Conservation (phyloP, 2,329 filamentous ascomycete species). For the Parastagonospora nodorum region DNA sequence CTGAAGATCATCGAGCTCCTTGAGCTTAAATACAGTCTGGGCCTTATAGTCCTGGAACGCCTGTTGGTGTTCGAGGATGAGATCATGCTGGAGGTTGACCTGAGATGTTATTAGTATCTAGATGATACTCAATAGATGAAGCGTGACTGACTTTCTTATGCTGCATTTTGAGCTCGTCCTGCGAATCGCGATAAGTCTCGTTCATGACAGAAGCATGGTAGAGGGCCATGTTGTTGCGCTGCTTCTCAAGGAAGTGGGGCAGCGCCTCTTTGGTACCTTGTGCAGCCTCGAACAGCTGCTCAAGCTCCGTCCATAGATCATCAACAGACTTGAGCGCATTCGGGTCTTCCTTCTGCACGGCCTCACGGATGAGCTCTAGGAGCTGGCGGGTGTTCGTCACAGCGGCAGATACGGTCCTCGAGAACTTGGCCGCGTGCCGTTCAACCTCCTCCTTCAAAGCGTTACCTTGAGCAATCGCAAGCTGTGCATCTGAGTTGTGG, state of each 20-base stretch:
- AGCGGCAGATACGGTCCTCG: constrained; percentile 20
- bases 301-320: constrained; percentile 32
- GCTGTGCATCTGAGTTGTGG: constrained; percentile 19
- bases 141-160: constrained; percentile 19
- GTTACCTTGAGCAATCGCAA: constrained; percentile 27
- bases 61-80: constrained; percentile 37
- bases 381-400: constrained; percentile 26
- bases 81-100: constrained; percentile 29
- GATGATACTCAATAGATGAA: too few relatives aligned
- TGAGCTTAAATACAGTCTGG: constrained; percentile 21
- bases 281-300: constrained; percentile 26
- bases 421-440: constrained; percentile 20
- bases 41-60: constrained; percentile 31
- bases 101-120: neutral
- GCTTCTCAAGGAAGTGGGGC: constrained; percentile 33
- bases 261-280: constrained; percentile 24
- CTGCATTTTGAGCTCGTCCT: constrained; percentile 31
- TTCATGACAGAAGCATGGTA: constrained; percentile 30
- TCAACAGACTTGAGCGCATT: constrained; percentile 20
- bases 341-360: constrained; percentile 17
- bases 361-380: constrained; percentile 28
- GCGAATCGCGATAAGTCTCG: constrained; percentile 25
- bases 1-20: constrained; percentile 24
- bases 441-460: constrained; percentile 28
- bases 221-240: constrained; percentile 33